Evolutionary conservation across 768 basidiomycete genomes (phyloP).

Genomic region (Mycena maculata): DNA sequence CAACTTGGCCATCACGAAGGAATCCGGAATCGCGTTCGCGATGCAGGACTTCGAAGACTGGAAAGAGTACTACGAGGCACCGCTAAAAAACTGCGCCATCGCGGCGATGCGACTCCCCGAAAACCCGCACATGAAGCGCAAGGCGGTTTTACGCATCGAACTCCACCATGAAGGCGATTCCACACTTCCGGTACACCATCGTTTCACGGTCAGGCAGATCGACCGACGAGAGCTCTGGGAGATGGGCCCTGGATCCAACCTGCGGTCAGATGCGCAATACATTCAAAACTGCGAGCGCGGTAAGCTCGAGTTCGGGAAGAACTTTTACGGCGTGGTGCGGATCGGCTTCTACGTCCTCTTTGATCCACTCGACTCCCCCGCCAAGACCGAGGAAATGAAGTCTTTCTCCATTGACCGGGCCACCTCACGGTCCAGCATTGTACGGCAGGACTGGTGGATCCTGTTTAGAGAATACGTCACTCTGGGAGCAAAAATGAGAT

Average conservation of each 20-base stretch:
- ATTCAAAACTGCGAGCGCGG: background rate
- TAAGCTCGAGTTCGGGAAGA: background rate
- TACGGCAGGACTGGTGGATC: slow-evolving; percentile 1
- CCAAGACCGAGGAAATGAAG: background rate
- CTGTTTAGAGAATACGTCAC: slow-evolving; percentile 5
- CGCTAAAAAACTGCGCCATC: slow-evolving; percentile 12
- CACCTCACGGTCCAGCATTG: background rate
- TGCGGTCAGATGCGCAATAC: background rate
- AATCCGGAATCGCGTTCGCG: background rate
- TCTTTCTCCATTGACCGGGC: slow-evolving; percentile 9
- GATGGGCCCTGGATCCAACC: background rate
- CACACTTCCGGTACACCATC: background rate
- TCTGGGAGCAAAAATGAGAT: slow-evolving; percentile 5
- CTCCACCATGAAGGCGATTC: background rate
- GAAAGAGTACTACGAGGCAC: slow-evolving; percentile 12
- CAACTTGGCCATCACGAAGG: background rate
- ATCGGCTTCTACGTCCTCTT: background rate
- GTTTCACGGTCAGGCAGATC: background rate
- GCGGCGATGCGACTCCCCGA: slow-evolving; percentile 4
- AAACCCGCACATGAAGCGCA: slow-evolving; percentile 10
- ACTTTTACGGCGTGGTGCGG: slow-evolving; percentile 3
- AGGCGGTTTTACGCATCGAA: background rate
- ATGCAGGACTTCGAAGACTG: background rate
- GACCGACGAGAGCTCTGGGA: background rate
- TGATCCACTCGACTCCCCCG: background rate